Conservation (phyloP, 108 stramenopile species). For the Fistulifera solaris region DNA sequence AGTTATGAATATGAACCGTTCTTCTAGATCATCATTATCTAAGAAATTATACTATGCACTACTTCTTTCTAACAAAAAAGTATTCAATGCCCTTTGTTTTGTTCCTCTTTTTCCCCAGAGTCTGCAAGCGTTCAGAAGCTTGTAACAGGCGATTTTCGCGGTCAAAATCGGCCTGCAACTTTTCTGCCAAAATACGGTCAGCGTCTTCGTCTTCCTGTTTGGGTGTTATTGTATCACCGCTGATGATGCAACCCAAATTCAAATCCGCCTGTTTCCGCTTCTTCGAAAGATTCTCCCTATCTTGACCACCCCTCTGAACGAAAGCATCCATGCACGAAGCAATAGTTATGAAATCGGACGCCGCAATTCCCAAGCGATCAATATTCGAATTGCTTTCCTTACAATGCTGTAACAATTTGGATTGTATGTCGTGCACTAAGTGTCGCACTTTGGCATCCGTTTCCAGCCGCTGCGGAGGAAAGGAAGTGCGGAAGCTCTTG, state of each 20-base stretch:
- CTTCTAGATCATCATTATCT: too few species aligned
- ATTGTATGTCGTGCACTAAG: neutral
- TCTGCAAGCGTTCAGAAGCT: neutral
- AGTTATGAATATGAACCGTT: too few species aligned
- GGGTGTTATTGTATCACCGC: constrained; percentile 3
- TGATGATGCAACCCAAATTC: constrained; percentile 6
- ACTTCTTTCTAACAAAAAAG: too few species aligned
- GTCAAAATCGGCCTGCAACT: constrained; percentile 63
- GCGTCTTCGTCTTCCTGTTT: constrained; percentile 12
- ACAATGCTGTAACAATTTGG: neutral
- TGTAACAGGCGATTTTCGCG: constrained; percentile 22
- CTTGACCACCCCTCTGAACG: constrained; percentile 3
- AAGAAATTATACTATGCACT: too few species aligned
- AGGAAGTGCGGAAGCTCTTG: constrained; percentile 21
- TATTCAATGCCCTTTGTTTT: too few species aligned
- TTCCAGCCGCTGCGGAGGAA: constrained; percentile 6
- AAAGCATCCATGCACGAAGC: constrained; percentile 6
- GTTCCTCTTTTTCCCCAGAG: too few species aligned
- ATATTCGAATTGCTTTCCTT: constrained; percentile 15
- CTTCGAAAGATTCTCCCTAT: neutral
- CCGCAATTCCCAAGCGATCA: constrained; percentile 34
- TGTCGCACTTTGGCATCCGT: neutral
- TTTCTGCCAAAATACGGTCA: constrained; percentile 50
- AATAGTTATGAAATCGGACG: constrained; percentile 14
- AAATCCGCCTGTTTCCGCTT: neutral